Conservation (phyloP, 164 flowering plant species). For the Vitis labrusca region DNA sequence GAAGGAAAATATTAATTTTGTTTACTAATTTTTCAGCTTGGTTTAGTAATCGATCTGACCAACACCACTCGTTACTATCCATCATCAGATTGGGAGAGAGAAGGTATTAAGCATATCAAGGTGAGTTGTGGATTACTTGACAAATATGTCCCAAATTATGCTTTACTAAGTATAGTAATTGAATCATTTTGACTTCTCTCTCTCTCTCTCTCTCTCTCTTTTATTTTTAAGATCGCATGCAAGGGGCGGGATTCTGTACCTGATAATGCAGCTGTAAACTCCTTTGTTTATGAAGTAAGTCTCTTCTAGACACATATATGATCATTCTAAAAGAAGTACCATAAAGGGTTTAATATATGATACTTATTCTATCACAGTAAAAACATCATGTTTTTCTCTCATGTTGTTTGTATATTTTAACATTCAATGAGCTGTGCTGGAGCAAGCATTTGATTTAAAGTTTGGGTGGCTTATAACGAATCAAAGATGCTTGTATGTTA, state of each 20-base stretch:
- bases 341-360: no score
- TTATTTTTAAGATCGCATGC: conserved; percentile 64
- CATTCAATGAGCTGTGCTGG: background rate
- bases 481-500: conserved; percentile 1
- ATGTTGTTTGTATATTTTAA: no score
- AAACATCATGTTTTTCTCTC: no score
- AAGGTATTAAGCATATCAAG: conserved; percentile 93
- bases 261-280: conserved; percentile 78
- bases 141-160: no score
- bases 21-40: conserved; percentile 54
- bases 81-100: conserved; percentile 64
- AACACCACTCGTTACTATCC: conserved; percentile 80
- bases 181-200: no score
- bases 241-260: conserved; percentile 90
- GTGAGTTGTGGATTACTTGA: conserved; percentile 32
- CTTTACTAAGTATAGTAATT: no score
- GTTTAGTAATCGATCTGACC: conserved; percentile 90
- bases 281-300: conserved; percentile 76
- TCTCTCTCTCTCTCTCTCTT: background rate
- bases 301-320: conserved; percentile 1
- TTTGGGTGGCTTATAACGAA: background rate
- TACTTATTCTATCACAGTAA: no score
- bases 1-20: background rate
- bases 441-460: background rate
- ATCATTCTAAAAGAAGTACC: background rate